These are phyloP conservation scores for Sarocladium strictum DNA, from an alignment of 2,329 filamentous ascomycete genomes.

Conservation along the genomic window DNA sequence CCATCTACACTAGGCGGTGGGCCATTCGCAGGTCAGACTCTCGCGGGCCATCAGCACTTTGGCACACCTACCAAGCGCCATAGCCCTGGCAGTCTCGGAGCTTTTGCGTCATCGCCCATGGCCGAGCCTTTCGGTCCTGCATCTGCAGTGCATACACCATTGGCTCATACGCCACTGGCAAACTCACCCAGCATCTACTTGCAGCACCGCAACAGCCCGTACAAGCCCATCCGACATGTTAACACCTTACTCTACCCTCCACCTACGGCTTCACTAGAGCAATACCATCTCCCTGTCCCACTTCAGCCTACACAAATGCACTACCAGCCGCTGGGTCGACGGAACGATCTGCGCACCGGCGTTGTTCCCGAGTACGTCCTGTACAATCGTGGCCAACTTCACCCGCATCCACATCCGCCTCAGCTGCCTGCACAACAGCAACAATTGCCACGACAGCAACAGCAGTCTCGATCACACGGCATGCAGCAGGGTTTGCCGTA, in stretches of 20 bases:
- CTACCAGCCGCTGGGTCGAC: conserved; percentile 70
- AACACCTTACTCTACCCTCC: conserved; percentile 88
- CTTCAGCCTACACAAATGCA: conserved; percentile 69
- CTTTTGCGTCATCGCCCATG: conserved; percentile 58
- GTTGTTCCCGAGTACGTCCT: conserved; percentile 59
- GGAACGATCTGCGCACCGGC: conserved; percentile 61
- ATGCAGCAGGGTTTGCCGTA: conserved; percentile 24
- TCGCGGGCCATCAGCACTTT: neutral
- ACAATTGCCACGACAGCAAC: conserved; percentile 13
- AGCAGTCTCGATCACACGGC: conserved; percentile 19
- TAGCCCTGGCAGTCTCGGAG: conserved; percentile 42
- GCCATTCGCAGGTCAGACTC: conserved; percentile 8
- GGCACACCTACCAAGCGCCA: conserved; percentile 35
- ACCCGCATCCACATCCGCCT: conserved; percentile 11
- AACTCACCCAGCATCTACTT: conserved; percentile 85
- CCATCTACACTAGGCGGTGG: conserved; percentile 11
- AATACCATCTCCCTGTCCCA: conserved; percentile 56
- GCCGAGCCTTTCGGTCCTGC: conserved; percentile 52
- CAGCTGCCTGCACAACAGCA: conserved; percentile 12
- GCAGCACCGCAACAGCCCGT: conserved; percentile 83
- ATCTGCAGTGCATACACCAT: conserved; percentile 52
- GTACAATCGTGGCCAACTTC: conserved; percentile 25
- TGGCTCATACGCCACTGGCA: conserved; percentile 56
- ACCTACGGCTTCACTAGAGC: conserved; percentile 70
- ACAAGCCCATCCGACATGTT: conserved; percentile 82